Evolutionary conservation across 2,329 filamentous ascomycete species (phyloP), one percentile per base, ranked within the genome.

Genomic region (Apiospora sp.): DNA sequence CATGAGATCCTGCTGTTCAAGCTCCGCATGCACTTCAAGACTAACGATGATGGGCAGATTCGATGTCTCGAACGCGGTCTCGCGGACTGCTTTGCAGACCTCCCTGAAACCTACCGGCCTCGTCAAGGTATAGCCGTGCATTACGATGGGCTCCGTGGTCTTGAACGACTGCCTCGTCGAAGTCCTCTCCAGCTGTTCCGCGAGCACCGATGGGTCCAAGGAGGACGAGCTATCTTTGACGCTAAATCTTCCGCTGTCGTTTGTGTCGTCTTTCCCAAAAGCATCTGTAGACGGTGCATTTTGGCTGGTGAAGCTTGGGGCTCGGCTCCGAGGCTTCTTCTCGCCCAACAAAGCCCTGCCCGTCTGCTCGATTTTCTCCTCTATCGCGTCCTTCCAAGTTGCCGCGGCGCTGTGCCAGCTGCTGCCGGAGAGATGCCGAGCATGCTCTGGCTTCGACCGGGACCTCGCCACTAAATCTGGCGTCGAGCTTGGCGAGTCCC

Each of bases 11-110:
- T 99, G 96, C 82, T 98, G 96, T 71, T 93, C 90, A 1, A 88
- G 85, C 74, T 92, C 90, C 19, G 94, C 92, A 81, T 98, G 96
- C 0, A 98, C 94, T 82, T 99, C 96, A 7, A 98, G 87, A 80
- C 95, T 98, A 75, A 98, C 90, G 73, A 98, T 97, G 51, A 99
- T 86, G 0, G 96, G 96, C 27, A 98, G 86, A 70, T 93, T 89
- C 73, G 90, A 95, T 8, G 86, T 88, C 41, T 90, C 85, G 78
- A 98, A 98, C 0, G 94, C 95, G 73, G 91, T 90, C 72, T 97
- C 91, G 51, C 89, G 87, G 74, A 98, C 93, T 0, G 93, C 92
- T 75, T 90, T 88, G 83, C 95, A 98, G 3, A 98, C 96, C 71
- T 94, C 91, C 72, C 95, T 91, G 81, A 98, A 98, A 0, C 93